A percentile compares a stretch with the other conserved stretches of the same genome.
phyloP scores from a whole-genome alignment of 2,329 filamentous ascomycete species.

The Fusarium stilboides region DNA sequence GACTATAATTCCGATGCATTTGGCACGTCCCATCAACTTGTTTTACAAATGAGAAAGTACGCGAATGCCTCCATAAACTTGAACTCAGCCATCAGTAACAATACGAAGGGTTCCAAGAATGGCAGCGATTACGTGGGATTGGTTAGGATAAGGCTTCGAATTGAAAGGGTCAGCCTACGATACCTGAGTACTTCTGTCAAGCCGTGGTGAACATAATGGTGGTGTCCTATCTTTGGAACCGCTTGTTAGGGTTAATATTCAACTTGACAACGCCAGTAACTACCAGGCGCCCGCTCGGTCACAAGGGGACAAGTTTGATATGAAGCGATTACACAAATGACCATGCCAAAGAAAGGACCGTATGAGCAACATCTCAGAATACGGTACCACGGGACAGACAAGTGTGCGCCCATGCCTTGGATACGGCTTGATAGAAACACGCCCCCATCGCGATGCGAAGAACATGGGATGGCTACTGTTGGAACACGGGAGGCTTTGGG shows the following conservation, averaged over 20 bases:
- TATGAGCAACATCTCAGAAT: conserved; percentile 35
- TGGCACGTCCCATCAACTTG: conserved; percentile 29
- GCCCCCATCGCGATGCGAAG: conserved; percentile 38
- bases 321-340: conserved; percentile 35
- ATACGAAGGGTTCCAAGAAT: conserved; percentile 36
- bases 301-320: conserved; percentile 31
- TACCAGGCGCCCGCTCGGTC: conserved; percentile 14
- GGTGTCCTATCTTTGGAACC: conserved; percentile 38
- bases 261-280: conserved; percentile 15
- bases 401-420: conserved; percentile 28
- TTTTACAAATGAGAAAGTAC: conserved; percentile 27
- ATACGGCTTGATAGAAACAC: conserved; percentile 41
- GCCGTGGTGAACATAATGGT: conserved; percentile 22
- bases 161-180: conserved; percentile 1
- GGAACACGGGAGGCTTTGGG: conserved; percentile 41
- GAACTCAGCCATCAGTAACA: conserved; percentile 39
- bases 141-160: conserved; percentile 23
- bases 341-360: conserved; percentile 34
- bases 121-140: conserved; percentile 39
- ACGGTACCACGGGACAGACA: conserved; percentile 47
- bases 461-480: conserved; percentile 35
- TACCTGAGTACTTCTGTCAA: conserved; percentile 31
- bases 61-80: conserved; percentile 42
- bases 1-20: conserved; percentile 27
- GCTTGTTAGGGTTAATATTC: conserved; percentile 38